Percentiles rank a stretch among this genome's conserved stretches.
Conservation (phyloP, 108 stramenopile genomes). For the Seminavis robusta region DNA sequence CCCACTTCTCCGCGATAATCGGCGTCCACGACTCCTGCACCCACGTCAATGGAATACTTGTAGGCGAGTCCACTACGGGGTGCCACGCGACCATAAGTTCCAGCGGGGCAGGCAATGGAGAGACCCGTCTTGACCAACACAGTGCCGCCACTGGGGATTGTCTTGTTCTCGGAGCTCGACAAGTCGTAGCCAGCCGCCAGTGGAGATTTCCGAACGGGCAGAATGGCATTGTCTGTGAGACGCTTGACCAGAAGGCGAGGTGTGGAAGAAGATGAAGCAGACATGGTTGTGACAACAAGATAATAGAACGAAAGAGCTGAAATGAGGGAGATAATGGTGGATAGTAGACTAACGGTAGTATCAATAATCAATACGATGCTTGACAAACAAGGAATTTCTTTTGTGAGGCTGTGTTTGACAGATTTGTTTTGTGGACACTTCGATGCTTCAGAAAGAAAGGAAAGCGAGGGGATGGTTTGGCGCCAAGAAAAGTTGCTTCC, state of each 20-base stretch:
- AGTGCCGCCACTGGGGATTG: slow-evolving; percentile 70
- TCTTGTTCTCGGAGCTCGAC: slow-evolving; percentile 39
- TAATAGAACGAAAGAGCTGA: too few relatives aligned
- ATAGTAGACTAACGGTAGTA: too few relatives aligned
- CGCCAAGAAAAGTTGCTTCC: too few relatives aligned
- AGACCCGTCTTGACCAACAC: slow-evolving; percentile 93
- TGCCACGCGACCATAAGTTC: slow-evolving; percentile 95
- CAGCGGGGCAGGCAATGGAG: slow-evolving; percentile 86
- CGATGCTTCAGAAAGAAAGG: too few relatives aligned
- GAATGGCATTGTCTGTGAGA: slow-evolving; percentile 53
- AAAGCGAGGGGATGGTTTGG: too few relatives aligned
- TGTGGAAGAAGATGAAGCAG: too few relatives aligned
- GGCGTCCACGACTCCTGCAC: slow-evolving; percentile 97
- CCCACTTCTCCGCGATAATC: slow-evolving; percentile 98
- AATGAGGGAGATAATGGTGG: too few relatives aligned
- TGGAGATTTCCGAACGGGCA: slow-evolving; percentile 68
- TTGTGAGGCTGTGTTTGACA: too few relatives aligned
- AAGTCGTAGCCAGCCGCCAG: slow-evolving; percentile 86
- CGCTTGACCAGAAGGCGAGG: slow-evolving; percentile 60
- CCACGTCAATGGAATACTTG: slow-evolving; percentile 95
- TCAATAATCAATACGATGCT: too few relatives aligned
- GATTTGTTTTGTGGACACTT: too few relatives aligned
- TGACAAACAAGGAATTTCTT: too few relatives aligned
- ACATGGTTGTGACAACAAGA: too few relatives aligned
- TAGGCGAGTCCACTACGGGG: slow-evolving; percentile 89